phyloP scores from a whole-genome alignment of 805 yeast species.

The Candida sonorensis region DNA sequence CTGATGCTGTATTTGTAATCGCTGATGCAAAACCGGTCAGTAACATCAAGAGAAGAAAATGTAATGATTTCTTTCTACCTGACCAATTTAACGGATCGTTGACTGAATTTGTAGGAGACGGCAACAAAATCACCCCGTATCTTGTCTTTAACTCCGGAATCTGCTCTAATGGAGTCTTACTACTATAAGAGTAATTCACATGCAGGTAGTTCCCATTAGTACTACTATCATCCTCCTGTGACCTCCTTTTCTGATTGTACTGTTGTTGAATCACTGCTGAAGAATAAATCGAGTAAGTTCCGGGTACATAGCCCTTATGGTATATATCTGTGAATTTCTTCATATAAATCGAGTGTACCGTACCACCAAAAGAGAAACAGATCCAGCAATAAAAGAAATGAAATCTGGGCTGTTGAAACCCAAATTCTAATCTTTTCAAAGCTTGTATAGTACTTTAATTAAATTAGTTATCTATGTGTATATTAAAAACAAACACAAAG shows the following conservation, averaged over 20 bases:
- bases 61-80: conserved; percentile 28
- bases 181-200: conserved; percentile 13
- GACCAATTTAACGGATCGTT: conserved; percentile 50
- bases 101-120: conserved; percentile 43
- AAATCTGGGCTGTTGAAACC: too few species aligned
- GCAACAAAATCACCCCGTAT: conserved; percentile 33
- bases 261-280: conserved; percentile 24
- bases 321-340: conserved; percentile 29
- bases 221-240: conserved; percentile 1
- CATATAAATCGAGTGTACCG: conserved; percentile 22
- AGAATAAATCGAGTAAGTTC: conserved; percentile 48
- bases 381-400: too few species aligned
- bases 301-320: conserved; percentile 43
- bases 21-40: conserved; percentile 44
- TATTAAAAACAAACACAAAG: too few species aligned
- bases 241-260: conserved; percentile 8
- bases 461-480: too few species aligned
- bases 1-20: conserved; percentile 42
- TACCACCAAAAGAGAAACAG: too few species aligned
- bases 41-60: conserved; percentile 32
- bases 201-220: too few species aligned
- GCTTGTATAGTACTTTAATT: too few species aligned
- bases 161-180: conserved; percentile 9
- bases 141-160: conserved; percentile 24
- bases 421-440: too few species aligned